These are phyloP conservation scores for Casuarina cunninghamiana DNA, from an alignment of 306 rosid species.

Conservation along the genomic window DNA sequence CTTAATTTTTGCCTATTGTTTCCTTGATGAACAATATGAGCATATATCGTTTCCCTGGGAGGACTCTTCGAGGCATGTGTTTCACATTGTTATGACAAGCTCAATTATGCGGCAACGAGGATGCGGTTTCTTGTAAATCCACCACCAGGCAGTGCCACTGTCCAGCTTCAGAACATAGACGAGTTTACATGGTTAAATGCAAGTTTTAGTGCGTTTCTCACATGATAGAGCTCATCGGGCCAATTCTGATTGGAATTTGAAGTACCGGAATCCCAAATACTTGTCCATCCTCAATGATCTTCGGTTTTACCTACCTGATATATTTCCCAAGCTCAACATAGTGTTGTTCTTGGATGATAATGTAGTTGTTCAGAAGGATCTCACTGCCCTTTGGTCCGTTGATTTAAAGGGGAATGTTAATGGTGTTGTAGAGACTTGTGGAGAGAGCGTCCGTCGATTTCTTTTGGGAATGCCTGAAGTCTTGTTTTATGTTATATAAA, in stretches of 20 bases:
- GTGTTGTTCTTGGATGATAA: constrained; percentile 94
- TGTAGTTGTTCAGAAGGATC: constrained; percentile 90
- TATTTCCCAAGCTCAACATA: constrained; percentile 88
- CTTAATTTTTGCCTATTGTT: too few species aligned
- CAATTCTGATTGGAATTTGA: constrained; percentile 79
- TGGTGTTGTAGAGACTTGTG: constrained; percentile 98
- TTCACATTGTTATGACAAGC: constrained; percentile 75
- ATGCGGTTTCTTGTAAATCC: constrained; percentile 95
- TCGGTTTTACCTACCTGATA: constrained; percentile 95
- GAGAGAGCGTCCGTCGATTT: constrained; percentile 91
- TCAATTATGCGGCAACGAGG: constrained; percentile 56
- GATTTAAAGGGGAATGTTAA: constrained; percentile 89
- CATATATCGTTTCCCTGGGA: constrained; percentile 26
- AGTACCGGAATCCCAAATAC: constrained; percentile 92
- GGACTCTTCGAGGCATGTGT: constrained; percentile 81
- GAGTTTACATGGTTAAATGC: constrained; percentile 95
- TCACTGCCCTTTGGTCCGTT: constrained; percentile 77
- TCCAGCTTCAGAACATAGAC: constrained; percentile 86
- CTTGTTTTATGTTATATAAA: too few species aligned
- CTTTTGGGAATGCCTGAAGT: not conserved
- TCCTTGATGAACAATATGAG: too few species aligned
- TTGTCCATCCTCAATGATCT: constrained; percentile 95
- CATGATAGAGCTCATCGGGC: constrained; percentile 85
- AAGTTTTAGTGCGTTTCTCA: constrained; percentile 93
- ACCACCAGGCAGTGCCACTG: constrained; percentile 68